Base-by-base conservation (phyloP, 2,329 filamentous ascomycete species). In the Alternaria solani region DNA sequence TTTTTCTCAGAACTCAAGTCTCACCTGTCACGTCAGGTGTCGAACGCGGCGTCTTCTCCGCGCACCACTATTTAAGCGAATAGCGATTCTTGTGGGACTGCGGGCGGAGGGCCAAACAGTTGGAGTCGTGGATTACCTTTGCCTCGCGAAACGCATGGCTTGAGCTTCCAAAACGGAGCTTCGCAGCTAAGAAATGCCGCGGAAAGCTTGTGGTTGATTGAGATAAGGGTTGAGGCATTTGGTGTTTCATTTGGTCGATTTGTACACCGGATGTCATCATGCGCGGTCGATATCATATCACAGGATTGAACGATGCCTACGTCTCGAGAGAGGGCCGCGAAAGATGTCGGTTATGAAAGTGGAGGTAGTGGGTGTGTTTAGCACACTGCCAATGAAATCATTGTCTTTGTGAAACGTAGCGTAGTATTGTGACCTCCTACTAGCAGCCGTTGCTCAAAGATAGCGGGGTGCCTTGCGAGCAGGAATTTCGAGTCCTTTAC, bases 141-240 rank as follows among this genome's bases (percentile, higher is more conserved):
- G 20, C 23, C 20, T 38, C 46, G 34, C 46, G 46, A 49, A 49
- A 49, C 46, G 32, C 46, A 34, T 38, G 46, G 32, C 20, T 49
- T 38, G 32, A 49, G 46, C 32, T 36, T 49, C 30, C 30, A 32
- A 49, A 49, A 49, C 46, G 30, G 46, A 36, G 36, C 32, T 49
- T 5, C 30, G n/a, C 26, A 32, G 46, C 46, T 38, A 49, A 49
- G 46, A 49, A 38, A 49, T 49, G 46, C 46, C 46, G 46, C 32
- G 46, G 46, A 49, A 49, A 49, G 46, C 46, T 49, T 49, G 32
- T 49, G 46, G 30, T 34, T 49, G 46, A 36, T 49, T n/a, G 30
- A 36, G 30, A 25, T 49, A 20, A 38, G 32, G 46, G 32, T 49
- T 38, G 46, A 34, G 23, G 46, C 46, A 20, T 49, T 30, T 26